Conservation (phyloP, 768 basidiomycete species). For the Hypsizygus marmoreus region DNA sequence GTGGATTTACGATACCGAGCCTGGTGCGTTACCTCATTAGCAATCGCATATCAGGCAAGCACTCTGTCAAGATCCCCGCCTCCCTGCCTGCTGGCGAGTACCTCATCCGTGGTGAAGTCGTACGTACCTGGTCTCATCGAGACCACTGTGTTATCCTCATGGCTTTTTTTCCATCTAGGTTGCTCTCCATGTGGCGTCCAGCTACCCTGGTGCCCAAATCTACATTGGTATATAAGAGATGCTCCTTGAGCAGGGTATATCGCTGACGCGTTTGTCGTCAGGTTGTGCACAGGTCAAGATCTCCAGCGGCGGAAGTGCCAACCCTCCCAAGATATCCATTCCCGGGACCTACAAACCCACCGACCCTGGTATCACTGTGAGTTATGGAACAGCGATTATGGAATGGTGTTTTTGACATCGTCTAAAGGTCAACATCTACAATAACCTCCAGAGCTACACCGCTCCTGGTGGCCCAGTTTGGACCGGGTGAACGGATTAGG, state of each 20-base stretch:
- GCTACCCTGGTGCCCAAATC: conserved; percentile 53
- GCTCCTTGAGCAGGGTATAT: neutral
- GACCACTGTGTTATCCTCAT: too few relatives aligned
- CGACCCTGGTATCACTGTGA: conserved; percentile 54
- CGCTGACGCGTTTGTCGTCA: conserved; percentile 12
- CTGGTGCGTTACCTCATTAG: too few relatives aligned
- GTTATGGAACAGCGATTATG: too few relatives aligned
- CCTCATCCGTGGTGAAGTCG: conserved; percentile 51
- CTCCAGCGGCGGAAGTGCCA: conserved; percentile 45
- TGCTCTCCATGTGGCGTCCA: conserved; percentile 38
- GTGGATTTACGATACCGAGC: too few relatives aligned
- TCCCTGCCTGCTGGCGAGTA: conserved; percentile 53
- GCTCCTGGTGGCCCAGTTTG: conserved; percentile 40
- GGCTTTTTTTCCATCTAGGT: conserved; percentile 20
- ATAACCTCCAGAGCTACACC: conserved; percentile 56
- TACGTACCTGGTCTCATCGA: too few relatives aligned
- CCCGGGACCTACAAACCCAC: conserved; percentile 47
- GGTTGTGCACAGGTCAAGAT: conserved; percentile 54
- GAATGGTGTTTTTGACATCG: too few relatives aligned
- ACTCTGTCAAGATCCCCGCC: conserved; percentile 39
- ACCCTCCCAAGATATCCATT: conserved; percentile 48
- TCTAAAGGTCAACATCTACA: conserved; percentile 55
- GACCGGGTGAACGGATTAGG: conserved; percentile 43
- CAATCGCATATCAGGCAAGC: conserved; percentile 36
- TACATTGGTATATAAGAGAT: conserved; percentile 36